A percentile compares a stretch with the other conserved stretches of the same genome.
These are phyloP conservation scores for Aquilaria yunnanensis DNA, from an alignment of 345 rosid species.

Conservation along the genomic window DNA sequence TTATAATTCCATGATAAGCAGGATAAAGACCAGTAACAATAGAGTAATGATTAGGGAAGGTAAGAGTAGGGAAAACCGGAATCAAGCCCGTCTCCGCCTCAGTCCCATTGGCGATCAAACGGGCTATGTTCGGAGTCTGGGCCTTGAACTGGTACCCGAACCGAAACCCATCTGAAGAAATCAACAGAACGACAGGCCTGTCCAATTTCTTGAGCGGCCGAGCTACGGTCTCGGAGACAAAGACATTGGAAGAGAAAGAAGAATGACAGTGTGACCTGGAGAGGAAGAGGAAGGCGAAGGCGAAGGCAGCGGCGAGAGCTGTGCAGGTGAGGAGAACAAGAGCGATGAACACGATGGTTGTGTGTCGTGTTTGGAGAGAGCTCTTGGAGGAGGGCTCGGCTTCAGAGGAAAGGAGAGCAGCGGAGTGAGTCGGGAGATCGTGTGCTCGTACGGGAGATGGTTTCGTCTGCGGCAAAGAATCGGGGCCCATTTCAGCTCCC, in stretches of 20 bases:
- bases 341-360: slow-evolving; percentile 37
- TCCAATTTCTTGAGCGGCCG: slow-evolving; percentile 61
- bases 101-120: slow-evolving; percentile 73
- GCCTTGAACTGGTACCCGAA: slow-evolving; percentile 93
- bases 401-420: slow-evolving; percentile 48
- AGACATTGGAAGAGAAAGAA: neutral
- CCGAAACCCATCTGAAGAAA: slow-evolving; percentile 92
- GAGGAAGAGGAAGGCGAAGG: slow-evolving; percentile 64
- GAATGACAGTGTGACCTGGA: slow-evolving; percentile 7
- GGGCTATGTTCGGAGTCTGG: slow-evolving; percentile 56
- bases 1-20: slow-evolving; percentile 72
- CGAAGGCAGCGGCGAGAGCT: slow-evolving; percentile 59
- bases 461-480: neutral
- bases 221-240: slow-evolving; percentile 19
- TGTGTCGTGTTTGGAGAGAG: slow-evolving; percentile 19
- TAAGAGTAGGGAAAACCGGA: slow-evolving; percentile 82
- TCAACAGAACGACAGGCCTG: slow-evolving; percentile 62
- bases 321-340: slow-evolving; percentile 44
- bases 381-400: slow-evolving; percentile 22
- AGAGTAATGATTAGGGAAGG: slow-evolving; percentile 93
- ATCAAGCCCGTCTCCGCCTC: slow-evolving; percentile 85
- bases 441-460: slow-evolving; percentile 24
- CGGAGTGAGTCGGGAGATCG: slow-evolving; percentile 37
- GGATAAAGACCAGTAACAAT: slow-evolving; percentile 95
- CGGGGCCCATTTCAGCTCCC: too few species aligned